These are phyloP conservation scores for Podosphaera aphanis DNA, from an alignment of 2,329 filamentous ascomycete species.

Conservation along the genomic window DNA sequence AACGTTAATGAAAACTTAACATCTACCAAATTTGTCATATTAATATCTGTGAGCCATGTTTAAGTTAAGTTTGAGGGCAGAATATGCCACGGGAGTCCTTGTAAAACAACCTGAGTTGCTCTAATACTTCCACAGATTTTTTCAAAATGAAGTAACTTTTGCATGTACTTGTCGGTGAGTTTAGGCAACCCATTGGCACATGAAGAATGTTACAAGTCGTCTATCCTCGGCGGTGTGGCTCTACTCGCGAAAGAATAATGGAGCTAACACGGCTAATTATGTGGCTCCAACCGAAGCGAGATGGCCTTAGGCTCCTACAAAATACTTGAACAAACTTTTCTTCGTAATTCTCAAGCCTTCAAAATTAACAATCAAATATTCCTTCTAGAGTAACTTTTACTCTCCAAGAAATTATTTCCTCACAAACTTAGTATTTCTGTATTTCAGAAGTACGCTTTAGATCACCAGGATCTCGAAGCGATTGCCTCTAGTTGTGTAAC, in stretches of 20 bases:
- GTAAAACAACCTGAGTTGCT: too few relatives aligned
- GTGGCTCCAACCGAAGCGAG: background rate
- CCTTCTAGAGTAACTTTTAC: background rate
- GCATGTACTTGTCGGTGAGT: too few relatives aligned
- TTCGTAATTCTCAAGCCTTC: background rate
- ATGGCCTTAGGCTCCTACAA: background rate
- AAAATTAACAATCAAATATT: background rate
- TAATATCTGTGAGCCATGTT: too few relatives aligned
- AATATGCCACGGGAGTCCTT: too few relatives aligned
- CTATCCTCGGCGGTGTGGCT: background rate
- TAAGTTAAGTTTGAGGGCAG: too few relatives aligned
- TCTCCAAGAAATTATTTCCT: background rate
- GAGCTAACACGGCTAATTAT: background rate
- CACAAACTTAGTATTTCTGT: background rate
- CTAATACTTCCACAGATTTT: too few relatives aligned
- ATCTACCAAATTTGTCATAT: too few relatives aligned
- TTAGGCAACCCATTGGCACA: background rate
- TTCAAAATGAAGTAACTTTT: too few relatives aligned
- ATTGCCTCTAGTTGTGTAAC: constrained; percentile 1
- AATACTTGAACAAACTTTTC: background rate
- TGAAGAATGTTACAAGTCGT: background rate
- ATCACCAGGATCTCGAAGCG: constrained; percentile 11
- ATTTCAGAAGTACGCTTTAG: constrained; percentile 4
- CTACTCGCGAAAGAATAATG: background rate
- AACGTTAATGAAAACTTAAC: too few relatives aligned